Evolutionary conservation across 768 basidiomycete genomes (phyloP), one percentile per base, ranked within the genome.

Genomic region (Mycena venus): DNA sequence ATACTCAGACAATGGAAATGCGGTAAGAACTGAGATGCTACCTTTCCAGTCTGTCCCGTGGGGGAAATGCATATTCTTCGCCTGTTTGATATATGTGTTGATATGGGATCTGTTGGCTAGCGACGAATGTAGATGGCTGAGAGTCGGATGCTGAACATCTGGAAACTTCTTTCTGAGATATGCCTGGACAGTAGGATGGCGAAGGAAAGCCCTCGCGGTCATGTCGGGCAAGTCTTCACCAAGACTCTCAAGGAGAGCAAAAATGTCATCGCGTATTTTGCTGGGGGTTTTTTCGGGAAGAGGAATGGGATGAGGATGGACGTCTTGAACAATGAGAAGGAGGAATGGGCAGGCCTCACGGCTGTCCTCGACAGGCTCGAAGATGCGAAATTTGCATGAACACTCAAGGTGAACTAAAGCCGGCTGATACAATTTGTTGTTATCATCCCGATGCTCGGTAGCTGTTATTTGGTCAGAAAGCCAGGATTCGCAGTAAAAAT

Each of bases 101-200:
- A 83, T 36, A 49, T 78, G 78, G 10, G 62, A 47, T 0, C 74
- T 65, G 67, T 83, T 83, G 0, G 80, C 79, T 8, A 83, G 73
- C 0, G 81, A 83, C 2, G 75, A 31, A 64, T 83, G 81, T n/a
- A 81, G 75, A 31, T 82, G 65, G n/a, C 64, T 76, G 1, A 82
- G 42, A 17, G 74, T 76, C 14, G 80, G 78, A 23, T 40, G 53
- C 1, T 21, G 34, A 4, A 78, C 23, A 2, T 70, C 7, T 10
- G 78, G 80, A 42, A 78, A 73, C 6, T 29, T 6, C 11, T 31
- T 17, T 6, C 29, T 8, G 8, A 83, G 74, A 34, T 73, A 78
- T 4, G 73, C 34, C 31, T 72, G 58, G 7, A 78, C 55, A 2
- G 73, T 36, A 11, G 80, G 77, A 59, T 83, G 80, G 2, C 77